These are phyloP conservation scores for Vinca major DNA, from an alignment of 305 asterid genomes.

Conservation along the genomic window DNA sequence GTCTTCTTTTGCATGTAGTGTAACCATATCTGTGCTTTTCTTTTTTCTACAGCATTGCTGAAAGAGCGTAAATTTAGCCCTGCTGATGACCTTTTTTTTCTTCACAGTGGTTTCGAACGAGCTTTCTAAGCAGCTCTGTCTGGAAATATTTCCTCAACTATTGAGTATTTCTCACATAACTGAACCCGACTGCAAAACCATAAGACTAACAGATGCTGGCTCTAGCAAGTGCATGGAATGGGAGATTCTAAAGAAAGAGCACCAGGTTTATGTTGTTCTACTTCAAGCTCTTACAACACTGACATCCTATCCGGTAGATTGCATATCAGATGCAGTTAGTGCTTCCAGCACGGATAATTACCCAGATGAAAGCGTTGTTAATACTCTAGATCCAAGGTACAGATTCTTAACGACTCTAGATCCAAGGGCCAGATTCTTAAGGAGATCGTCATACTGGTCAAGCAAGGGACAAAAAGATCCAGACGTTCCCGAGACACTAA, in stretches of 20 bases:
- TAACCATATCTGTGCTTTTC: background rate
- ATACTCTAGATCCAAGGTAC: constrained; percentile 62
- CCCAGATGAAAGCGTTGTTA: constrained; percentile 62
- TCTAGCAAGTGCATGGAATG: constrained; percentile 23
- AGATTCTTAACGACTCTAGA: constrained; percentile 42
- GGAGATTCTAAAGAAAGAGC: constrained; percentile 38
- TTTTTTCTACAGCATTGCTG: background rate
- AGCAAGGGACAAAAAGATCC: constrained; percentile 71
- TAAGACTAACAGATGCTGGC: constrained; percentile 20
- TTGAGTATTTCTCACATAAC: constrained; percentile 27
- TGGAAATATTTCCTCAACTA: constrained; percentile 53
- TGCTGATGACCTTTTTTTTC: constrained; percentile 15
- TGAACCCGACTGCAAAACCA: constrained; percentile 19
- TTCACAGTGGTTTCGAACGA: constrained; percentile 57
- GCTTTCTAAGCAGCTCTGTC: constrained; percentile 49
- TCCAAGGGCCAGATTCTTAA: too few relatives aligned
- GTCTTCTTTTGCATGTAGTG: too few relatives aligned
- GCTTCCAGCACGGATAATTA: constrained; percentile 87
- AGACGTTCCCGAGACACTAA: constrained; percentile 58
- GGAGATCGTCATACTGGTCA: constrained; percentile 80
- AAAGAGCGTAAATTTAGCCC: background rate
- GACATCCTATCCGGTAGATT: constrained; percentile 27
- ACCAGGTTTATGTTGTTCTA: constrained; percentile 52
- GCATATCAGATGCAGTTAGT: constrained; percentile 55
- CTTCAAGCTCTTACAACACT: constrained; percentile 45